Base-by-base conservation (phyloP, 202 grass and related monocot genomes). In the Zoysia matrella region DNA sequence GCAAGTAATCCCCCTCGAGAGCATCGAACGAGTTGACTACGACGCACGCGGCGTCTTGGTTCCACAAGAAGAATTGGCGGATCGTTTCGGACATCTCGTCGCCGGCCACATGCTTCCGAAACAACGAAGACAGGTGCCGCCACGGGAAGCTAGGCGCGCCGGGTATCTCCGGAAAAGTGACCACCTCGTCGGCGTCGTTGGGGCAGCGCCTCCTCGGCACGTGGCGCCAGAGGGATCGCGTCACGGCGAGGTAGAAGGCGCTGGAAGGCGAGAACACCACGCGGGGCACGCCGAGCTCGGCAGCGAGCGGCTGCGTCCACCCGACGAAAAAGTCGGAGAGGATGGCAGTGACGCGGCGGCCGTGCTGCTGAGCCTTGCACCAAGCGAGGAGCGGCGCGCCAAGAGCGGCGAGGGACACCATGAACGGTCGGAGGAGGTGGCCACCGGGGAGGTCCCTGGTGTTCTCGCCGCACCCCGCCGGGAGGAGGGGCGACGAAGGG, bases 301-400 rank as follows among this genome's bases (percentile, higher is more conserved):
- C 71, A 7, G 22, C 22, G 22, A 22, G 22, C 22, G 22, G 22
- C 22, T 22, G 22, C 22, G 22, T 22, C 22, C 22, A 90, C 51
- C 75, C 91, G 61, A 78, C 75, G 75, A 93, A 91, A 3, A 93
- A 10, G 61, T 97, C 94, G 67, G 91, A 88, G 47, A 90, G 18
- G 72, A 93, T 63, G 60, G 82, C 65, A 8, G 88, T 82, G 52
- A 90, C 65, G 42, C 65, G 60, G 13, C 6, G 78, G 67, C 41
- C 16, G 2, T 51, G 49, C 8, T 50, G 48, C 15, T 82, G 84
- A 2, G 64, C 71, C 15, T 57, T 52, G 67, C 79, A 66, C 87
- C 91, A 93, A 8, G 55, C 4, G 47, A 88, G 81, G 16, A 93
- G 73, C 10, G 87, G 91, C 56, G n/a, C 64, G 4, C 76, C 8